These are phyloP conservation scores for Fusarium pseudonygamai DNA, from an alignment of 2,329 filamentous ascomycete species.

Conservation along the genomic window DNA sequence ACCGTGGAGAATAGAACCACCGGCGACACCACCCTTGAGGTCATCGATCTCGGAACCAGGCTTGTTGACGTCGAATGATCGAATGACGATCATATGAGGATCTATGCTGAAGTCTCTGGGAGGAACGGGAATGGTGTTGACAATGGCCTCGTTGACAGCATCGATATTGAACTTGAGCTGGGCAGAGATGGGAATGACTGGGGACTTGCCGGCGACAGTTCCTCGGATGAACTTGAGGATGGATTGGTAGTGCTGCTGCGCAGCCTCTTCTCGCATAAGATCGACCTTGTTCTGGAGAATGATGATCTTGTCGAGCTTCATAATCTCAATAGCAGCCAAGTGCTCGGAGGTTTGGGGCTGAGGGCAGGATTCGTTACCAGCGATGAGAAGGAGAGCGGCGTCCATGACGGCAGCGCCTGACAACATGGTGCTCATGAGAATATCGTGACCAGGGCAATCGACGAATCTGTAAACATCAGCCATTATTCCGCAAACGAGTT, in stretches of 20 bases:
- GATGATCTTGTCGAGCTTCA: constrained; percentile 99
- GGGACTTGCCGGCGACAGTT: constrained; percentile 92
- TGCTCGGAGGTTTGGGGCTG: constrained; percentile 99
- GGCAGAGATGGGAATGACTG: constrained; percentile 95
- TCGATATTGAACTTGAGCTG: constrained; percentile 99
- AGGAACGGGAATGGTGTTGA: constrained; percentile 94
- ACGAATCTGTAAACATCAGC: constrained; percentile 74
- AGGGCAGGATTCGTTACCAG: constrained; percentile 97
- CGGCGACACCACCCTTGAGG: constrained; percentile 97
- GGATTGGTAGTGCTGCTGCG: constrained; percentile 92
- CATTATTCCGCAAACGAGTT: not conserved
- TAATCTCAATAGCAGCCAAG: constrained; percentile 98
- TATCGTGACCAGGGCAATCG: constrained; percentile 99
- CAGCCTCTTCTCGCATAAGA: constrained; percentile 95
- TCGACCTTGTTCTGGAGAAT: constrained; percentile 99
- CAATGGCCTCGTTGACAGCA: constrained; percentile 94
- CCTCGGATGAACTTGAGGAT: constrained; percentile 99
- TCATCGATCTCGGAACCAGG: constrained; percentile 98
- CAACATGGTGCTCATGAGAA: constrained; percentile 99
- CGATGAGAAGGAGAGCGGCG: constrained; percentile 93
- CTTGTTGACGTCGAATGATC: constrained; percentile 99
- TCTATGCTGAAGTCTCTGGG: constrained; percentile 89
- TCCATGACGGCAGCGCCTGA: constrained; percentile 99
- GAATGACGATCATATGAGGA: constrained; percentile 99
- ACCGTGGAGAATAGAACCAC: constrained; percentile 95